Percentiles rank a stretch among this genome's conserved stretches.
phyloP scores from a whole-genome alignment of 768 basidiomycete genomes.

The Rossbeevera mucosa region DNA sequence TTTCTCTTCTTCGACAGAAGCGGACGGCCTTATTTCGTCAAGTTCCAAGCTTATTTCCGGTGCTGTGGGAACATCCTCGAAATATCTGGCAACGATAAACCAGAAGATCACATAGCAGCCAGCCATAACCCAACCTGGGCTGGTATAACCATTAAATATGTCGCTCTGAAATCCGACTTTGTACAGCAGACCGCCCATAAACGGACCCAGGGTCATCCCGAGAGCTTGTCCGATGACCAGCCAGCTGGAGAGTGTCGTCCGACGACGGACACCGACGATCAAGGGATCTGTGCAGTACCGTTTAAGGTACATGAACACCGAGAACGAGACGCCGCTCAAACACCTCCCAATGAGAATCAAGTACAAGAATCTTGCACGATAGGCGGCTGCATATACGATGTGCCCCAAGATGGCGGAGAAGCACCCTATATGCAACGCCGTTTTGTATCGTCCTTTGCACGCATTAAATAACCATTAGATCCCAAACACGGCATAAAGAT shows the following conservation, averaged over 20 bases:
- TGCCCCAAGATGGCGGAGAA: conserved; percentile 47
- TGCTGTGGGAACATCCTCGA: conserved; percentile 36
- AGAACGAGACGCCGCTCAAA: conserved; percentile 56
- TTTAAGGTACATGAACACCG: conserved; percentile 64
- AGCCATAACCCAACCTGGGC: conserved; percentile 56
- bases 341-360: conserved; percentile 69
- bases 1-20: conserved; percentile 33
- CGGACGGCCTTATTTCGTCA: conserved; percentile 2
- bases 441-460: conserved; percentile 48
- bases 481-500: neutral
- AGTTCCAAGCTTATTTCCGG: conserved; percentile 9
- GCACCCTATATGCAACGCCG: conserved; percentile 56
- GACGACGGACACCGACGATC: conserved; percentile 53
- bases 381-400: conserved; percentile 59
- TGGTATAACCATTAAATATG: conserved; percentile 66
- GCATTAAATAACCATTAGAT: neutral
- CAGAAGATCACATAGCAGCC: conserved; percentile 22
- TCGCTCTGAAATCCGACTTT: conserved; percentile 53
- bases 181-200: conserved; percentile 33
- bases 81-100: neutral
- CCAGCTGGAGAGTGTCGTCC: conserved; percentile 36
- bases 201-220: neutral
- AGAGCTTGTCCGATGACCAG: conserved; percentile 51
- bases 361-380: conserved; percentile 55
- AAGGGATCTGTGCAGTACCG: conserved; percentile 60